Percentiles rank a stretch among this genome's conserved stretches.
These are phyloP conservation scores for Aspergillus caelatus DNA, from an alignment of 2,329 filamentous ascomycete species.

Conservation along the genomic window DNA sequence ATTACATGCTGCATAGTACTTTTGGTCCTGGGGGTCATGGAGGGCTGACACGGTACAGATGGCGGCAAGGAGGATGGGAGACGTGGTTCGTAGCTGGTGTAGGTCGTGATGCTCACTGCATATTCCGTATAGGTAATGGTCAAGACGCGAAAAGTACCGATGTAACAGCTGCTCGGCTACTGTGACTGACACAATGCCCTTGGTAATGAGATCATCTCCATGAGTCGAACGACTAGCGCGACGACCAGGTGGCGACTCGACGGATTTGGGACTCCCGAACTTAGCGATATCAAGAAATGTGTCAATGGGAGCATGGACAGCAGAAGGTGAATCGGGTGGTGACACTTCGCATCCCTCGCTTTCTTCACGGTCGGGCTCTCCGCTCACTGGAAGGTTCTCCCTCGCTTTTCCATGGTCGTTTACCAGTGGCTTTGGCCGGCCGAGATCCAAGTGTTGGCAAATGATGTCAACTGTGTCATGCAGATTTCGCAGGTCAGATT, in stretches of 20 bases:
- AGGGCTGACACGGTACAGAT: constrained; percentile 52
- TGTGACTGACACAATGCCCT: constrained; percentile 44
- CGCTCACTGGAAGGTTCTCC: background rate
- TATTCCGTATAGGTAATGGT: constrained; percentile 52
- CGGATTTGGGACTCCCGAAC: constrained; percentile 33
- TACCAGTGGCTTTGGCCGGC: constrained; percentile 22
- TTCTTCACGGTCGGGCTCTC: constrained; percentile 24
- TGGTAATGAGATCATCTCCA: constrained; percentile 48
- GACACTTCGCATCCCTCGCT: constrained; percentile 41
- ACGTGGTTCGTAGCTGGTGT: constrained; percentile 43
- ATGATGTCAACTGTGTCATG: background rate
- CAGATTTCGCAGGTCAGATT: background rate
- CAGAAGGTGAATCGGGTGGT: constrained; percentile 36
- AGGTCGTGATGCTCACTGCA: constrained; percentile 45
- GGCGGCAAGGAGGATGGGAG: constrained; percentile 47
- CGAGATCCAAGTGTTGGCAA: constrained; percentile 39
- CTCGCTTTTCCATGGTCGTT: background rate
- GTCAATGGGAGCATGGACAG: constrained; percentile 40
- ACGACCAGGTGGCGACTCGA: constrained; percentile 19
- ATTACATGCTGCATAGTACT: constrained; percentile 42
- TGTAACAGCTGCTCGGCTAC: constrained; percentile 48
- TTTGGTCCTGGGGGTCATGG: constrained; percentile 41
- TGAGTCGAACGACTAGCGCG: constrained; percentile 19
- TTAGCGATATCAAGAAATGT: constrained; percentile 41
- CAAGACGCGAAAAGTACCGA: constrained; percentile 48